Conservation (phyloP, 1,139 yeast species). For the Blastobotrys arbuscula region DNA sequence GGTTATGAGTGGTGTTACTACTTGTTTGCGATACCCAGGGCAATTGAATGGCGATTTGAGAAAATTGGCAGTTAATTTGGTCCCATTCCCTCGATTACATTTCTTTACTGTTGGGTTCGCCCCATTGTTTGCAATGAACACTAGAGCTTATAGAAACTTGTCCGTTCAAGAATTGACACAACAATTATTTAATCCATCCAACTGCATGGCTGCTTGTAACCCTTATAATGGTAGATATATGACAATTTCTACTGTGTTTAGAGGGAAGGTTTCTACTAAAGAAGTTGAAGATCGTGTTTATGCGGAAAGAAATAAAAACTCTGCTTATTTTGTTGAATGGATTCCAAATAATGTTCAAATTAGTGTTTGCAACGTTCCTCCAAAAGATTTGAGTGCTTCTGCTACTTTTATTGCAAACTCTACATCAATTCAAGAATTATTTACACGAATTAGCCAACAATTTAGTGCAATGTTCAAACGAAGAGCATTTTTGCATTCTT, state of each 20-base stretch:
- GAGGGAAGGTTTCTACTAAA: slow-evolving; percentile 42
- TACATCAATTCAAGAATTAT: slow-evolving; percentile 42
- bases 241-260: slow-evolving; percentile 42
- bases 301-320: slow-evolving; percentile 35
- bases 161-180: slow-evolving; percentile 43
- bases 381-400: slow-evolving; percentile 37
- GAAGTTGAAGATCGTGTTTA: slow-evolving; percentile 42
- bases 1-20: slow-evolving; percentile 45
- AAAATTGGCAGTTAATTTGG: slow-evolving; percentile 43
- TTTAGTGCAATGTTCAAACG: slow-evolving; percentile 42
- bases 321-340: slow-evolving; percentile 40
- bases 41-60: slow-evolving; percentile 44
- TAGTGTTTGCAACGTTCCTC: slow-evolving; percentile 41
- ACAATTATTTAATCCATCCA: slow-evolving; percentile 41
- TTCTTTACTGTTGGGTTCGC: slow-evolving; percentile 45
- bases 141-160: slow-evolving; percentile 38
- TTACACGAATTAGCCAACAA: slow-evolving; percentile 38
- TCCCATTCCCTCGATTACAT: slow-evolving; percentile 44
- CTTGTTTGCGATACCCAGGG: slow-evolving; percentile 43
- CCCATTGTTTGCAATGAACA: slow-evolving; percentile 37
- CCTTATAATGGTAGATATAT: slow-evolving; percentile 41
- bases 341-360: slow-evolving; percentile 41
- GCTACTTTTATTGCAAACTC: slow-evolving; percentile 44
- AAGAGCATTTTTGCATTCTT: slow-evolving; percentile 44
- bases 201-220: slow-evolving; percentile 43